Conservation (phyloP, 805 yeast species). For the Saturnispora sanitii region DNA sequence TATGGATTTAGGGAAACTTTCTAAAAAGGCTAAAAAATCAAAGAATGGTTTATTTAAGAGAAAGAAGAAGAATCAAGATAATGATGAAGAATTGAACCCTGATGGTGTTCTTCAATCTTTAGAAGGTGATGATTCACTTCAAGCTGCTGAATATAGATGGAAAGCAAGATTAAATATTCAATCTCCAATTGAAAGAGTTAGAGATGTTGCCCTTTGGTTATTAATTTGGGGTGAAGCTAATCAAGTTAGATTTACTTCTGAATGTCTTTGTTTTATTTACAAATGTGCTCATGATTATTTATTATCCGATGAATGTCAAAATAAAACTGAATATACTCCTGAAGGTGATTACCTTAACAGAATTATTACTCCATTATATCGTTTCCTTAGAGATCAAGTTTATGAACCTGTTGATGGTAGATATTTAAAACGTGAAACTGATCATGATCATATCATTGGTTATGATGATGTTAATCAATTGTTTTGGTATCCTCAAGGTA, state of each 20-base stretch:
- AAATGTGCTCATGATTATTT: constrained; percentile 91
- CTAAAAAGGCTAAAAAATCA: constrained; percentile 73
- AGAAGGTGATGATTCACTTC: constrained; percentile 78
- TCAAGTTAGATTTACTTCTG: constrained; percentile 88
- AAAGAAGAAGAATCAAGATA: constrained; percentile 65
- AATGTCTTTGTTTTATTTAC: constrained; percentile 85
- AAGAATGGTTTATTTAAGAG: constrained; percentile 33
- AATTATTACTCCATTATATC: constrained; percentile 83
- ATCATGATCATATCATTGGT: constrained; percentile 74
- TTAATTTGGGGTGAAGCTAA: constrained; percentile 87
- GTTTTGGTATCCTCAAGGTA: constrained; percentile 99
- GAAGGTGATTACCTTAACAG: constrained; percentile 89
- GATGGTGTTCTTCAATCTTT: constrained; percentile 51
- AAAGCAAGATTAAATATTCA: constrained; percentile 66
- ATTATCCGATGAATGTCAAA: constrained; percentile 82
- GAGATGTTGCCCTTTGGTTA: constrained; percentile 67
- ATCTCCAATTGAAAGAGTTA: constrained; percentile 68
- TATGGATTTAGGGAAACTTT: constrained; percentile 66
- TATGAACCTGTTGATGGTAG: constrained; percentile 76
- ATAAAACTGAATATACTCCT: constrained; percentile 71
- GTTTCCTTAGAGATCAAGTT: constrained; percentile 70
- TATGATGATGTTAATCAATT: constrained; percentile 98
- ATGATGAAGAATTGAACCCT: constrained; percentile 58
- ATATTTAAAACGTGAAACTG: constrained; percentile 75
- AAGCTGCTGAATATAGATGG: constrained; percentile 80